Percentiles rank a stretch among this genome's conserved stretches.
Conservation (phyloP, 768 basidiomycete genomes). For the Russula griseocarnosa region DNA sequence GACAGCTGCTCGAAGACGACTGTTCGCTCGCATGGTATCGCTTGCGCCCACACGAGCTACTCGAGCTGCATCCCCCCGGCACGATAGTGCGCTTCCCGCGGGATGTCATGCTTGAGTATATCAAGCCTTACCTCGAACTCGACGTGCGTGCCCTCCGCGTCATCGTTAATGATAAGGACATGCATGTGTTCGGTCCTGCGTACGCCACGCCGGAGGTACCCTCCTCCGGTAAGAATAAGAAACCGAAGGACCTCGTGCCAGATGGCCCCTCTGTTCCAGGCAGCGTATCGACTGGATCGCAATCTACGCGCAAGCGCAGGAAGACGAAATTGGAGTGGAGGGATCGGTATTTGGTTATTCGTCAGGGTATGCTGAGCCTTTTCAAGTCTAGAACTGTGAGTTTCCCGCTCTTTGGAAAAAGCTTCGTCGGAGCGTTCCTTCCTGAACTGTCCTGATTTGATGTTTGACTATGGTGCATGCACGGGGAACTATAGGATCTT, state of each 20-base stretch:
- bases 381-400: conserved; percentile 52
- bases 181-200: conserved; percentile 7
- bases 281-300: background rate
- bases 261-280: background rate
- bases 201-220: conserved; percentile 1
- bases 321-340: conserved; percentile 56
- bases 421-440: background rate
- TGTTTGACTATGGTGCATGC: background rate
- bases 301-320: conserved; percentile 29
- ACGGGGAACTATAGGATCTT: conserved; percentile 18
- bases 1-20: conserved; percentile 67
- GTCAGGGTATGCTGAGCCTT: conserved; percentile 51
- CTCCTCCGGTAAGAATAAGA: conserved; percentile 14
- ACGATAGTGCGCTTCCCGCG: conserved; percentile 45
- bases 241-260: conserved; percentile 19
- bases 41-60: conserved; percentile 57
- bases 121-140: conserved; percentile 57
- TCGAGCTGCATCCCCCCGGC: conserved; percentile 56
- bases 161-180: conserved; percentile 35
- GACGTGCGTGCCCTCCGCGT: conserved; percentile 50
- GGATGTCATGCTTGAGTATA: conserved; percentile 41
- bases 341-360: conserved; percentile 58
- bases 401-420: conserved; percentile 29
- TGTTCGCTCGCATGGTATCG: conserved; percentile 54
- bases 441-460: background rate